Evolutionary conservation across 768 basidiomycete species (phyloP), one percentile per base, ranked within the genome.

Genomic region (Kwoniella mangroviensis): DNA sequence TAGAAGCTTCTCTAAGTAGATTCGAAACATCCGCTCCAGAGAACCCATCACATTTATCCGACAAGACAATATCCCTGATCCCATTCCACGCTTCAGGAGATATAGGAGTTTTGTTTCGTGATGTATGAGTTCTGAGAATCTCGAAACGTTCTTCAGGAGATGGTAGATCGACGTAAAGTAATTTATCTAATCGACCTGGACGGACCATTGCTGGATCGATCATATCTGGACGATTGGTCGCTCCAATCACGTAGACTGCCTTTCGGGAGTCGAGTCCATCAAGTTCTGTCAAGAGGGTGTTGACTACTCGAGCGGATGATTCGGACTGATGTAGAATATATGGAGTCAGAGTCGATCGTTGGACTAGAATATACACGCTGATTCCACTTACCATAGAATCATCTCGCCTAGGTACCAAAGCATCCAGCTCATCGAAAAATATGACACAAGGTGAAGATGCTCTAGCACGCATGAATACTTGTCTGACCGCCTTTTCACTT

Each of bases 181-280:
- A 87, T 82, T 97, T 97, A 85, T 97, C 95, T 12, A 98, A 87
- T 11, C 95, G 88, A 0, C 95, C 94, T 0, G 95, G 95, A n/a
- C 94, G 91, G 63, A 93, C 92, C 94, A 96, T 95, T 7, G 95
- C 94, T 0, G 94, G 95, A 79, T 98, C 94, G 69, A 97, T 94
- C 90, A 96, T 96, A 84, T 98, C 94, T 1, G 94, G 94, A 13
- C 94, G 87, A 83, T 96, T 98, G 40, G 94, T 97, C 9, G 95
- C 95, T 0, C 91, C 94, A 68, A 97, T 93, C 53, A 98, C 94
- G 77, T 94, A 95, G 68, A 97, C 93, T 51, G 88, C 87, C 83
- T 92, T 93, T 42, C 93, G 89, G 1, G 89, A 86, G 70, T 94
- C 92, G 26, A 98, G 89, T 0, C 94, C 94, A 73, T 97, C 94